phyloP scores from a whole-genome alignment of 352 stramenopile species.

The Phytophthora cryptogea region DNA sequence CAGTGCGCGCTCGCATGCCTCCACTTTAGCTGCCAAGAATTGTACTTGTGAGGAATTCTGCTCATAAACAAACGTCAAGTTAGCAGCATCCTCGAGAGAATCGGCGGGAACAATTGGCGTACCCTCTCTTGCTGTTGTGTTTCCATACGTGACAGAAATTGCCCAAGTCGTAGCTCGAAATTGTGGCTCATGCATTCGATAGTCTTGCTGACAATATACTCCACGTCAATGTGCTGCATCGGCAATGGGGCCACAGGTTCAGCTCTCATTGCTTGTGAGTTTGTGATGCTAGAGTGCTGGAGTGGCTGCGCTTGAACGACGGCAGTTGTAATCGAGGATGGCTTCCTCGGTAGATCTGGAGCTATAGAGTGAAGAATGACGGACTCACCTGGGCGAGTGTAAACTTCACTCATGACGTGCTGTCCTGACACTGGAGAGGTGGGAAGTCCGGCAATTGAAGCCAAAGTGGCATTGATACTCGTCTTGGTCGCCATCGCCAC shows the following conservation, averaged over 20 bases:
- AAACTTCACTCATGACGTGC: background rate
- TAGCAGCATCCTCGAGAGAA: background rate
- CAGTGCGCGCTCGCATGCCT: constrained; percentile 65
- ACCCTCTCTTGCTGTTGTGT: constrained; percentile 65
- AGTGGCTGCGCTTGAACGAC: constrained; percentile 20
- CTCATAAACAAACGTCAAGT: constrained; percentile 3
- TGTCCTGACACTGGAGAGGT: constrained; percentile 4
- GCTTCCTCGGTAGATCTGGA: constrained; percentile 4
- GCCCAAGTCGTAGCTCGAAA: constrained; percentile 60
- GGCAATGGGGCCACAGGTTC: constrained; percentile 15
- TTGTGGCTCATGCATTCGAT: constrained; percentile 74
- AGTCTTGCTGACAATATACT: constrained; percentile 68
- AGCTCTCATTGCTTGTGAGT: background rate
- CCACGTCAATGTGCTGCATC: constrained; percentile 52
- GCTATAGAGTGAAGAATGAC: constrained; percentile 12
- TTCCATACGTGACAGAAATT: constrained; percentile 62
- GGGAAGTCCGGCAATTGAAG: constrained; percentile 15
- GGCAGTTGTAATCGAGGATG: background rate
- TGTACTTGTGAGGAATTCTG: constrained; percentile 57
- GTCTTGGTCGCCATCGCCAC: constrained; percentile 25
- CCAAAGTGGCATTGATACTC: constrained; percentile 27
- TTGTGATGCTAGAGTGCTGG: constrained; percentile 8
- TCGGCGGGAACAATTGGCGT: background rate
- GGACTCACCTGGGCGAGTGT: constrained; percentile 8
- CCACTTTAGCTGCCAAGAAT: constrained; percentile 58